Conservation (phyloP, 2,329 filamentous ascomycete genomes). For the Penicillium oxalicum region DNA sequence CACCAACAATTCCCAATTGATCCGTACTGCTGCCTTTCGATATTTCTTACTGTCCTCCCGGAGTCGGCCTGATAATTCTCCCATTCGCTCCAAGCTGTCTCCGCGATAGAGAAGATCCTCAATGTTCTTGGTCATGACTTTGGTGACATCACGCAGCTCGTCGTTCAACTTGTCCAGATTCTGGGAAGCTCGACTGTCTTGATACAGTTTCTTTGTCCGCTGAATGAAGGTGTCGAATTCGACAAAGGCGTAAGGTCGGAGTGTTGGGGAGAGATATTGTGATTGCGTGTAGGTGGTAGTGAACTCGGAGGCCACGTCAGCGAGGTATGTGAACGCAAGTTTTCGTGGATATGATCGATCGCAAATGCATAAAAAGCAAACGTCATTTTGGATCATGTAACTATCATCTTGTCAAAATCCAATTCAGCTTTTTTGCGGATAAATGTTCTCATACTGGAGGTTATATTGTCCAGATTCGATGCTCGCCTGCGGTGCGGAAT, state of each 20-base stretch:
- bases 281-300: conserved; percentile 69
- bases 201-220: conserved; percentile 87
- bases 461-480: conserved; percentile 82
- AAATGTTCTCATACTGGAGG: conserved; percentile 62
- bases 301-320: conserved; percentile 88
- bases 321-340: conserved; percentile 95
- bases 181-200: conserved; percentile 81
- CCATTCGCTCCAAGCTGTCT: conserved; percentile 93
- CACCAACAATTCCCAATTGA: conserved; percentile 94
- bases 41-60: conserved; percentile 95
- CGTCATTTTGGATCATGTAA: conserved; percentile 75
- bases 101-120: conserved; percentile 94
- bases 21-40: conserved; percentile 80
- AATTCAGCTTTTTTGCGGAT: not conserved
- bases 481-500: conserved; percentile 81
- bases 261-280: conserved; percentile 66
- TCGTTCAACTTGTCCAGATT: conserved; percentile 95
- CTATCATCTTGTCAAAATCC: conserved; percentile 39
- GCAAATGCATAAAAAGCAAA: conserved; percentile 91
- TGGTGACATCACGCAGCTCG: conserved; percentile 93
- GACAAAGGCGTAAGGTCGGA: conserved; percentile 93
- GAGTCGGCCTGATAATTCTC: conserved; percentile 80
- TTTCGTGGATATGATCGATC: conserved; percentile 94
- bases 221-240: conserved; percentile 97
- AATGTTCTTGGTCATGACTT: conserved; percentile 99